Percentiles rank a stretch among this genome's conserved stretches.
These are phyloP conservation scores for Angomonas ambiguus DNA, from an alignment of 208 protist species.

Conservation along the genomic window DNA sequence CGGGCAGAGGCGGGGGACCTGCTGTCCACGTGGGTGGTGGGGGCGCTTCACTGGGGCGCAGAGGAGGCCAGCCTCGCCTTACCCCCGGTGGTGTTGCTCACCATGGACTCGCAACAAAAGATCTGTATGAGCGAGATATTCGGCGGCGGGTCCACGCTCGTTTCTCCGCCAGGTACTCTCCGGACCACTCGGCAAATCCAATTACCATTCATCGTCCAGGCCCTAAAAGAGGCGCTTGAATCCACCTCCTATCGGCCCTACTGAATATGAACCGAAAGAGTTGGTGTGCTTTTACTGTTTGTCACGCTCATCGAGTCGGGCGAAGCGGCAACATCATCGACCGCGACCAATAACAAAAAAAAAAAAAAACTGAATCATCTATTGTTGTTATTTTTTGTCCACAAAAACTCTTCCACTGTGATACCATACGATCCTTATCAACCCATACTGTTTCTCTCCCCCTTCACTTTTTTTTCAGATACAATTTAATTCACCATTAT, in stretches of 20 bases:
- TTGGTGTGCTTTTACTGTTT: no score
- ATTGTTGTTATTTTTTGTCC: background rate
- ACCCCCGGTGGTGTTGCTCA: conserved; percentile 67
- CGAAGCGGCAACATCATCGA: no score
- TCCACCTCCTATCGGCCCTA: background rate
- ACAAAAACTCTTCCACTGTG: no score
- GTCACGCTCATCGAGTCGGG: no score
- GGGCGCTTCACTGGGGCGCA: conserved; percentile 25
- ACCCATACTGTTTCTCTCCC: no score
- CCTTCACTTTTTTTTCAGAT: no score
- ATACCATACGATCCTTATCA: no score
- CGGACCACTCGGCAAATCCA: conserved; percentile 16
- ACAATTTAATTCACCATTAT: no score
- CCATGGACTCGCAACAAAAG: conserved; percentile 55
- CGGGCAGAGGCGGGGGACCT: conserved; percentile 70
- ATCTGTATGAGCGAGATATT: conserved; percentile 43
- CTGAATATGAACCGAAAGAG: no score
- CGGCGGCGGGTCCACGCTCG: conserved; percentile 14
- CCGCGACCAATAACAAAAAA: no score
- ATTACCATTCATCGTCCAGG: conserved; percentile 12
- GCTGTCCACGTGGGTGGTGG: conserved; percentile 34
- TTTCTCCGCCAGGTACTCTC: conserved; percentile 11
- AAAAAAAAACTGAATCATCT: conserved; percentile 4
- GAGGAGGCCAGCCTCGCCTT: conserved; percentile 8
- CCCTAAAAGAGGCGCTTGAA: conserved; percentile 24